Base-by-base conservation (phyloP, 2,329 filamentous ascomycete species). In the Phoma sp. region DNA sequence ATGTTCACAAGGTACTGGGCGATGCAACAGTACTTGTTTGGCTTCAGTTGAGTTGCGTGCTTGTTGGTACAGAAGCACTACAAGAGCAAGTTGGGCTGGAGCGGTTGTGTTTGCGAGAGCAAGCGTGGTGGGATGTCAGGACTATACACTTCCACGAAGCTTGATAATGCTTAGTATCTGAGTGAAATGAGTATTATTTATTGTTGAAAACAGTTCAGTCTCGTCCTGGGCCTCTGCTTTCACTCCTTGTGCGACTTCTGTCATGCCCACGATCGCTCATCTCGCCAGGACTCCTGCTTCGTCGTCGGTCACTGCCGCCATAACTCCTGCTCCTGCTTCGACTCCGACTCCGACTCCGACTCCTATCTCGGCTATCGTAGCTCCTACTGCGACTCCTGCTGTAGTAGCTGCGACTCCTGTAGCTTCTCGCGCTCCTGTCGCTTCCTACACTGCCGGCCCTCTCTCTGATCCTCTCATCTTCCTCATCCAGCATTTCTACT, bases 401-500 rank as follows among this genome's bases (percentile, higher is more conserved):
- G 10, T 48, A 35, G 8, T 48, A 48, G 14, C 47, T 44, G 1
- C 44, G 8, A 10, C 47, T 49, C 14, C 38, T 38, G 8, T 44
- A 49, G 11, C 58, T 61, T n/a, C 49, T 58, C 23, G 46, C 43
- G 25, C 60, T 63, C 33, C 52, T 38, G n/a, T 58, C 58, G 14
- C 60, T 64, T 27, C 13, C 14, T 14, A 32, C 45, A 7, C 53
- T 59, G 14, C 8, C 46, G 24, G 60, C 64, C 7, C 59, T 52
- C 14, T 57, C 48, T 13, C 57, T 59, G 7, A 40, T 40, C 30
- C 40, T 52, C n/a, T 64, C 59, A 35, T 58, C 42, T 0, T 66
- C 62, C 10, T 62, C 60, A 27, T 68, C 64, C 27, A 68, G 70
- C 59, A 87, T 87, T 62, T 93, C 90, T 50, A 93, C 80, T 64